Percentiles rank a stretch among this genome's conserved stretches.
phyloP scores from a whole-genome alignment of 805 yeast species.

The Isabelozyma heimii region DNA sequence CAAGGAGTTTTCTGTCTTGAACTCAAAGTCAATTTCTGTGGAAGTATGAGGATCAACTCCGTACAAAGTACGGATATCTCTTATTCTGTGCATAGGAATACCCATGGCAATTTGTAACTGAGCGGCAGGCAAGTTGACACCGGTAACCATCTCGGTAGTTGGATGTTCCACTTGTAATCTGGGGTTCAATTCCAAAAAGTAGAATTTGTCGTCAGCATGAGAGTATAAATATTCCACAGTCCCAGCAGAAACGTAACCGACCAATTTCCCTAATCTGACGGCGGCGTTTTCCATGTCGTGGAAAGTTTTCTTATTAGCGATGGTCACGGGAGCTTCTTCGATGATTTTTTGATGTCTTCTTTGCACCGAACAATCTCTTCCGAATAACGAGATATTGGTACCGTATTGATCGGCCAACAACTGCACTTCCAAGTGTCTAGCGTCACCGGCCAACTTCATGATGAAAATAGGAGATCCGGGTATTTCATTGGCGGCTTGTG shows the following conservation, averaged over 20 bases:
- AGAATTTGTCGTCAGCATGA: conserved; percentile 89
- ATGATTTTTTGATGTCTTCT: conserved; percentile 99
- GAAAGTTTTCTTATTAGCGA: conserved; percentile 85
- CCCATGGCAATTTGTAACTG: conserved; percentile 99
- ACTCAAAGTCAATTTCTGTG: conserved; percentile 87
- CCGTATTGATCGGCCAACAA: conserved; percentile 98
- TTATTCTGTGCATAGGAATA: conserved; percentile 91
- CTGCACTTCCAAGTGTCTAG: conserved; percentile 98
- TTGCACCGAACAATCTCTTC: conserved; percentile 99
- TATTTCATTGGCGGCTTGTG: conserved; percentile 94
- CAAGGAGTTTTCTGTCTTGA: conserved; percentile 66
- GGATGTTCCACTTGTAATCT: conserved; percentile 99
- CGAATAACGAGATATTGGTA: conserved; percentile 93
- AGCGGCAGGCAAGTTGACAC: conserved; percentile 97
- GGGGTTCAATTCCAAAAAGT: conserved; percentile 95
- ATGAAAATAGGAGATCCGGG: conserved; percentile 99
- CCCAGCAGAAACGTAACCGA: conserved; percentile 99
- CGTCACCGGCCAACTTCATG: conserved; percentile 96
- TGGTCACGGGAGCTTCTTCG: conserved; percentile 98
- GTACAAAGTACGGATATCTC: conserved; percentile 87
- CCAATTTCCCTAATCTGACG: conserved; percentile 91
- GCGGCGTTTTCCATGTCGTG: conserved; percentile 95
- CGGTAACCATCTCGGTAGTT: conserved; percentile 98
- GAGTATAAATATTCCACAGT: conserved; percentile 97
- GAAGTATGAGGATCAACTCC: conserved; percentile 96